phyloP scores from a whole-genome alignment of 441 rosid species.

The Pelargonium cotyledonis region DNA sequence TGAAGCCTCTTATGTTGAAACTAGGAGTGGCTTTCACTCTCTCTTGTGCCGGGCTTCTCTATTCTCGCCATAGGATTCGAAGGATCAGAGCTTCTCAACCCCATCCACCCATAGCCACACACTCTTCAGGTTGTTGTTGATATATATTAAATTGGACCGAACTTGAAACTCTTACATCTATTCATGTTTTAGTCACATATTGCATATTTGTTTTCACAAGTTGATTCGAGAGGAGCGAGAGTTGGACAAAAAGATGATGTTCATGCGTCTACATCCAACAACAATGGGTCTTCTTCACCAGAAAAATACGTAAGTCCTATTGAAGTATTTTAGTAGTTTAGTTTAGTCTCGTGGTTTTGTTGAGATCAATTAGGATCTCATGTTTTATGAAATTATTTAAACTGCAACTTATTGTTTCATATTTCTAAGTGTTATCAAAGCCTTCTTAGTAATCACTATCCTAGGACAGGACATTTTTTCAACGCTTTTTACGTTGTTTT shows the following conservation, averaged over 20 bases:
- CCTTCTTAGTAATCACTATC: too few species aligned
- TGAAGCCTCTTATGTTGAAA: conserved; percentile 46
- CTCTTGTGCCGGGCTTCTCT: conserved; percentile 61
- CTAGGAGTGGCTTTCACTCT: conserved; percentile 63
- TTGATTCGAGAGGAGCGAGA: conserved; percentile 18
- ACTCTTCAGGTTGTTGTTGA: conserved; percentile 37
- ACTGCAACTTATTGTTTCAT: too few species aligned
- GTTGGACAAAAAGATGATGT: conserved; percentile 15
- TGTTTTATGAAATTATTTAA: too few species aligned
- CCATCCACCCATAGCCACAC: conserved; percentile 36
- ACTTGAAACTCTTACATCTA: neutral
- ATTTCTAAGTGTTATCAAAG: too few species aligned
- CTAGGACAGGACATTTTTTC: too few species aligned
- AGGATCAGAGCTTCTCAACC: conserved; percentile 26
- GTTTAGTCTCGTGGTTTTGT: neutral
- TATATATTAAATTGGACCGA: neutral
- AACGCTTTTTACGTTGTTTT: too few species aligned
- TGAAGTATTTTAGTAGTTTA: neutral
- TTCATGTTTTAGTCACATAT: neutral
- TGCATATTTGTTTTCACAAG: conserved; percentile 10
- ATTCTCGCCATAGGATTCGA: conserved; percentile 39
- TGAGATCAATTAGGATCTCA: neutral
- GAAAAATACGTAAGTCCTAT: conserved; percentile 33
- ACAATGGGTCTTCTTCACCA: conserved; percentile 9
- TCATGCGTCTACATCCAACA: conserved; percentile 19